Conservation (phyloP, 1,139 yeast species). For the Scheffersomyces parashehatae region DNA sequence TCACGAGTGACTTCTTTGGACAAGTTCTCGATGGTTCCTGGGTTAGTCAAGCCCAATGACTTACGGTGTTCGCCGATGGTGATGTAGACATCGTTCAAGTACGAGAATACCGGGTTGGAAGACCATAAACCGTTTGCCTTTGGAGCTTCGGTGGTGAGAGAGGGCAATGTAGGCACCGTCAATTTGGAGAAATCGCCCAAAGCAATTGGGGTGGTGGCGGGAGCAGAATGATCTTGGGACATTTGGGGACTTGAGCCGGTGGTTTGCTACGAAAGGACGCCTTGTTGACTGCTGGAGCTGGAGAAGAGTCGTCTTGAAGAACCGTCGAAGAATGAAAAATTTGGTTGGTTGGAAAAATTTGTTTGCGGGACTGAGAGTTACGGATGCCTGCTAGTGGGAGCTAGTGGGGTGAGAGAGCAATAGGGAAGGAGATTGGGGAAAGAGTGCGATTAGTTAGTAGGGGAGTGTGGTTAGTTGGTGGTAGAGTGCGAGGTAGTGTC, state of each 20-base stretch:
- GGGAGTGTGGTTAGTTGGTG: no score
- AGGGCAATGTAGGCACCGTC: slow-evolving; percentile 58
- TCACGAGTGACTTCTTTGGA: slow-evolving; percentile 93
- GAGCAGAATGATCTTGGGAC: slow-evolving; percentile 15
- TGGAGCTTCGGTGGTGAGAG: slow-evolving; percentile 51
- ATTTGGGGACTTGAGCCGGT: slow-evolving; percentile 3
- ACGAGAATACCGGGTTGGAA: slow-evolving; percentile 81
- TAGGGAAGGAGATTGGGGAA: no score
- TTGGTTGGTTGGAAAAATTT: slow-evolving; percentile 5
- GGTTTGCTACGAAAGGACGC: no score
- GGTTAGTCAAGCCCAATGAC: slow-evolving; percentile 80
- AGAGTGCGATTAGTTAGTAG: no score
- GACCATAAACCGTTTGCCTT: slow-evolving; percentile 69
- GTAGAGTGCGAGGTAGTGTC: no score
- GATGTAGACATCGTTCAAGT: slow-evolving; percentile 74
- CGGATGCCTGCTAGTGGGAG: no score
- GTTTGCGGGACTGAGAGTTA: slow-evolving; percentile 4
- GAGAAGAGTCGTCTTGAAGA: no score
- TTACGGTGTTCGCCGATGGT: slow-evolving; percentile 77
- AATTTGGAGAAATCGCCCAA: slow-evolving; percentile 58
- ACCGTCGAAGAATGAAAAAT: no score
- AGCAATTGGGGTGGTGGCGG: slow-evolving; percentile 31
- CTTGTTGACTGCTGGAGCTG: no score
- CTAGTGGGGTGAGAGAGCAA: no score
- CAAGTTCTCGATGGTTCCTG: slow-evolving; percentile 93